Evolutionary conservation across 306 rosid genomes (phyloP), one percentile per base, ranked within the genome.

Genomic region (Sicyos edulis): DNA sequence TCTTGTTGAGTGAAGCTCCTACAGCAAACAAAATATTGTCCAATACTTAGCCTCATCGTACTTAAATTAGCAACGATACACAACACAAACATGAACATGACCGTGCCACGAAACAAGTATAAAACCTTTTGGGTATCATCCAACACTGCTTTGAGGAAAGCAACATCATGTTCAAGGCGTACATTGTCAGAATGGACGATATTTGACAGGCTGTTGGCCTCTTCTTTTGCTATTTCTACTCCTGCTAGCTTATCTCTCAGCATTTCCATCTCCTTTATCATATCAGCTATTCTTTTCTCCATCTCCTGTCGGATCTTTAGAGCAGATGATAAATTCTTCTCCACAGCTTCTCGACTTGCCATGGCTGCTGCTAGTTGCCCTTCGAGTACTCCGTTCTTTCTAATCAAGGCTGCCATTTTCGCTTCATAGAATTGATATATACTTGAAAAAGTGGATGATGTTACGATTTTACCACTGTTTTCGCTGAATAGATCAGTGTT

Each of bases 1-100:
- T 83, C 97, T 93, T 24, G 96, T 91, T 47, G 99, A 93, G 69
- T 91, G 99, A 82, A 93, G 84, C 78, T 93, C 99, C 97, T 90
- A 63, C 77, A 76, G 59, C 32, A 64, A 56, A 54, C 0, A 54
- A 54, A n/a, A 73, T 40, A 17, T n/a, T 0, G 8, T 12, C 6
- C n/a, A 17, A 34, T 2, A n/a, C 14, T 29, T 55, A 67, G 20
- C 13, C 12, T 45, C 72, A 13, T 45, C 56, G 56, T 8, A 67
- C 54, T 6, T 21, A 47, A 67, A 47, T 21, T 67, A 1, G n/a
- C 40, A 63, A 51, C 26, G 19, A 63, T 63, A 32, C 47, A 61
- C 21, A 4, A 57, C 37, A 7, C 4, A 15, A 5, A 62, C 69
- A n/a, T 29, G 16, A 52, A 64, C 29, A 10, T 26, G 5, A 32